Conservation (phyloP, 441 rosid species). For the Gossypium gossypioides region DNA sequence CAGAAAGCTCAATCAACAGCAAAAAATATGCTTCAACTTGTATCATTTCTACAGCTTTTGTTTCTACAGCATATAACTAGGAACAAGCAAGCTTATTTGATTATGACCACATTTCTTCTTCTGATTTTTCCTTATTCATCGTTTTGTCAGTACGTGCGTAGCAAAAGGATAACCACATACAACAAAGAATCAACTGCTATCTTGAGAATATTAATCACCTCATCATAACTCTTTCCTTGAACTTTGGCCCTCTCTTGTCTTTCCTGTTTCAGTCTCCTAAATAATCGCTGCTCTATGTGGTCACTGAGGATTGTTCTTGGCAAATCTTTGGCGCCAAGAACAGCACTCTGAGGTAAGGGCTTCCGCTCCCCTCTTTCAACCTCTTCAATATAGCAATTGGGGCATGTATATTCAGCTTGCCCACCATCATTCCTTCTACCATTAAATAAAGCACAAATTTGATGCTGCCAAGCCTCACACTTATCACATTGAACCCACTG, state of each 20-base stretch:
- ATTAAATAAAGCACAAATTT: slow-evolving; percentile 95
- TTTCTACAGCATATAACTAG: slow-evolving; percentile 1
- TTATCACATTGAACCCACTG: slow-evolving; percentile 99
- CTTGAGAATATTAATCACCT: slow-evolving; percentile 43
- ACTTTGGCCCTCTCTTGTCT: slow-evolving; percentile 82
- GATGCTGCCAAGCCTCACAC: slow-evolving; percentile 99
- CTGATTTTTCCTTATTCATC: not conserved
- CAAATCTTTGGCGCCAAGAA: slow-evolving; percentile 95
- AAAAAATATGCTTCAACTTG: not conserved
- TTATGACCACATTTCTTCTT: not conserved
- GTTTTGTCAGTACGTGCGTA: not conserved
- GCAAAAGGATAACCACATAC: not conserved
- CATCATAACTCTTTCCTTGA: slow-evolving; percentile 82
- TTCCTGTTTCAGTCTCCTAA: slow-evolving; percentile 71
- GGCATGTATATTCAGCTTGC: slow-evolving; percentile 99
- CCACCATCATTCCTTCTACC: slow-evolving; percentile 98
- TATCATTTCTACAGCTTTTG: not conserved
- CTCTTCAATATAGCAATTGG: slow-evolving; percentile 87
- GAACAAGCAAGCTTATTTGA: not conserved
- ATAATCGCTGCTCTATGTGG: slow-evolving; percentile 86
- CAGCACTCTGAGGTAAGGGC: slow-evolving; percentile 97
- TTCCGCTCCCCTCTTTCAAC: slow-evolving; percentile 81
- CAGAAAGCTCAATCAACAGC: not conserved
- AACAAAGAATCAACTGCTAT: not conserved
- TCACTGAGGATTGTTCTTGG: slow-evolving; percentile 95